phyloP scores from a whole-genome alignment of 2,329 filamentous ascomycete genomes.

The Nemania bipapillata region DNA sequence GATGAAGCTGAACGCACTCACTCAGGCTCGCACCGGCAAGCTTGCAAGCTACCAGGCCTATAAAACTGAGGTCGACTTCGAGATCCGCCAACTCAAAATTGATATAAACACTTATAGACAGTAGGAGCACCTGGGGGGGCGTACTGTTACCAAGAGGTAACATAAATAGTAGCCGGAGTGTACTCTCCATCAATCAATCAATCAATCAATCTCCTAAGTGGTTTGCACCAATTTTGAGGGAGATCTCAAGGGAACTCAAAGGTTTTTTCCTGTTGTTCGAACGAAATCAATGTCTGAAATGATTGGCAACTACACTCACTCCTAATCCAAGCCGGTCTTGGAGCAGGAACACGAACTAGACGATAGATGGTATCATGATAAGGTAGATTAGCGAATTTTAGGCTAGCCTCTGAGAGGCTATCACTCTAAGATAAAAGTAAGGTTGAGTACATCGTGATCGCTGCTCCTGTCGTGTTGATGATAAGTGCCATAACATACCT shows the following conservation, averaged over 20 bases:
- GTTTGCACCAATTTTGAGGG: too few species aligned
- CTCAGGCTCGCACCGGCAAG: not conserved
- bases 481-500: too few species aligned
- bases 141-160: too few species aligned
- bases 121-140: not conserved
- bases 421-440: too few species aligned
- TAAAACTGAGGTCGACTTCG: not conserved
- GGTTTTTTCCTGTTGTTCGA: too few species aligned
- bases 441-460: too few species aligned
- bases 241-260: too few species aligned
- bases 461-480: too few species aligned
- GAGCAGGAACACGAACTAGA: not conserved
- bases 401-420: too few species aligned
- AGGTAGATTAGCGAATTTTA: not conserved
- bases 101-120: not conserved
- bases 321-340: not conserved
- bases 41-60: not conserved
- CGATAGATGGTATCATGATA: not conserved
- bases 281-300: not conserved
- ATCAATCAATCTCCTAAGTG: too few species aligned
- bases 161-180: too few species aligned
- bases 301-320: not conserved
- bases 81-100: not conserved
- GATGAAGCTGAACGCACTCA: not conserved
- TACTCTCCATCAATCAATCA: too few species aligned